Base-by-base conservation (phyloP, 768 basidiomycete genomes). In the Lactarius evosmus region DNA sequence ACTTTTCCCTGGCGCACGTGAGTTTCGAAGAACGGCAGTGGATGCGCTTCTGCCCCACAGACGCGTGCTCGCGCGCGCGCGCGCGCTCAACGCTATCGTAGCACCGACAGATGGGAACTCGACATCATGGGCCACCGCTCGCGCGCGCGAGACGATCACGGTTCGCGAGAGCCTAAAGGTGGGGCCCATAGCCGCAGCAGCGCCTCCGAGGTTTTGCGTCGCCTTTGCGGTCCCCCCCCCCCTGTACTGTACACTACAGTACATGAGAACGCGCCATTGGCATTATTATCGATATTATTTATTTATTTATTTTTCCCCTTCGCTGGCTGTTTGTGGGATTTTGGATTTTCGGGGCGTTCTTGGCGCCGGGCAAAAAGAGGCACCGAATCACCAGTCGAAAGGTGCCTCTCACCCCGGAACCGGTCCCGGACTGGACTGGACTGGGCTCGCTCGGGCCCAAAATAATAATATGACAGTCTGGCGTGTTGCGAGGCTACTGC, bases 401-500 rank as follows among this genome's bases (percentile, higher is more conserved):
- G 62, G 38, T 51, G 57, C 62, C 30, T 27, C 41, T 44, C n/a
- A 4, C 41, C 9, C 41, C 19, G 17, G 40, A n/a, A 9, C 19
- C 9, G 6, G 46, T 49, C 46, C 46, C 25, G 46, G 25, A 49
- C 6, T 25, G 46, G 46, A 25, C 46, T 25, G 46, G 46, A n/a
- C n/a, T n/a, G n/a, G n/a, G n/a, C n/a, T n/a, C n/a, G 46, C 46
- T 49, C 22, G 22, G 46, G 22, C 22, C 25, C n/a, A n/a, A n/a
- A n/a, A 22, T n/a, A 25, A 14, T 12, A 25, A 7, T 7, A n/a
- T 25, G 46, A 25, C 12, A 22, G 17, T 4, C 29, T 32, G 52
- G 30, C 32, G 29, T 30, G 52, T 64, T 55, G 63, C 63, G n/a
- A 64, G 58, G 63, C 25, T 40, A 65, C 63, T n/a, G n/a, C n/a